Evolutionary conservation across 2,329 filamentous ascomycete genomes (phyloP), one percentile per base, ranked within the genome.

Genomic region (Aspergillus brunneoviolaceus): DNA sequence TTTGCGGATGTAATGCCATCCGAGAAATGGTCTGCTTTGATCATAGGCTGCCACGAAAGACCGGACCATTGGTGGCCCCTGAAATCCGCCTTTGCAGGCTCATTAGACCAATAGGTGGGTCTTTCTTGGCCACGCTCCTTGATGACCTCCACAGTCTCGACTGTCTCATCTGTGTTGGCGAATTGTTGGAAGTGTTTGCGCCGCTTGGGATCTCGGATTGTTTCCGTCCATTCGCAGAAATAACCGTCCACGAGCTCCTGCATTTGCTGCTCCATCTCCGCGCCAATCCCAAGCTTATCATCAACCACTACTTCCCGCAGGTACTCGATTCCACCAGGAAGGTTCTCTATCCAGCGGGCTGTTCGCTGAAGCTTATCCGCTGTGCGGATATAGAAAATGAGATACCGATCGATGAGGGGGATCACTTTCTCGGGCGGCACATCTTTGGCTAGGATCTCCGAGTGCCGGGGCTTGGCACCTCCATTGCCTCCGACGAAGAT

Each of bases 331-430:
- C 92, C 92, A 5, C 92, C 92, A 0, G 92, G 92, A 0, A 96
- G 83, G 55, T 84, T 85, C 75, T 96, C 92, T 42, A 96, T 81
- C 92, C 92, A 96, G 25, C 91, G 85, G 0, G 92, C 92, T 27
- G 92, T 96, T 53, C 92, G 86, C 76, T 96, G 92, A 0, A 96
- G 85, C 72, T 90, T 92, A 79, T 96, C 92, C 49, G 91, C 92
- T 0, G 93, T 96, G 66, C 92, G 90, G 69, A 96, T 95, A 78
- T 96, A 96, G 81, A 96, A 94, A 78, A 93, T 91, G 25, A 96
- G 84, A 71, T 95, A 96, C 49, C 93, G 88, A 74, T 96, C 93
- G 2, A 96, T 81, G 60, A 96, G 89, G 1, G 91, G 87, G 9
- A 96, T 83, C 9, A 96, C 88, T 69, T 96, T 89, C 55, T 91